These are phyloP conservation scores for Cicer judaicum DNA, from an alignment of 306 rosid genomes.

Conservation along the genomic window DNA sequence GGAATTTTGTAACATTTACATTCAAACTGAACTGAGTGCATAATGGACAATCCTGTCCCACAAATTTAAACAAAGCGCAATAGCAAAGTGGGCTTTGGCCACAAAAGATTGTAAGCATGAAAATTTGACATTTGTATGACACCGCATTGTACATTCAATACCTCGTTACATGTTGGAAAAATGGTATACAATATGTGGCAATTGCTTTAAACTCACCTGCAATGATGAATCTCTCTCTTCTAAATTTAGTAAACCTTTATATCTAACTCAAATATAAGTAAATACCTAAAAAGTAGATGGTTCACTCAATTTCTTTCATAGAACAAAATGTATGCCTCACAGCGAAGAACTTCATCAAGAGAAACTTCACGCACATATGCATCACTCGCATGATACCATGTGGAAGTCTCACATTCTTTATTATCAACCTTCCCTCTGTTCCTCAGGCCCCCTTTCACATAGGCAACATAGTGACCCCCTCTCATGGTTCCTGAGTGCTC, in stretches of 20 bases:
- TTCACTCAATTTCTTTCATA: constrained; percentile 64
- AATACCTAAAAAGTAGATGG: constrained; percentile 37
- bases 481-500: constrained; percentile 89
- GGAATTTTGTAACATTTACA: no score
- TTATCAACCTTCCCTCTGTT: constrained; percentile 58
- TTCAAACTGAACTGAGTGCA: constrained; percentile 3
- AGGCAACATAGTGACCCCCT: constrained; percentile 94
- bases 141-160: constrained; percentile 54
- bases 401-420: constrained; percentile 47
- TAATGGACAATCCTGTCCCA: background rate
- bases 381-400: constrained; percentile 93
- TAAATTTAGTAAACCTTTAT: constrained; percentile 40
- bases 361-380: constrained; percentile 65
- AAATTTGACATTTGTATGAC: constrained; percentile 47
- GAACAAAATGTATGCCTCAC: constrained; percentile 91
- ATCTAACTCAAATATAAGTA: constrained; percentile 41
- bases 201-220: constrained; percentile 56
- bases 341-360: constrained; percentile 71
- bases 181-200: constrained; percentile 61
- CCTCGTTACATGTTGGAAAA: constrained; percentile 62
- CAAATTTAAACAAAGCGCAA: constrained; percentile 12
- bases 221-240: constrained; percentile 43
- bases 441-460: constrained; percentile 74
- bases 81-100: constrained; percentile 6
- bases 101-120: constrained; percentile 24